phyloP scores from a whole-genome alignment of 2,329 filamentous ascomycete species.

The Fusarium pseudograminearum region DNA sequence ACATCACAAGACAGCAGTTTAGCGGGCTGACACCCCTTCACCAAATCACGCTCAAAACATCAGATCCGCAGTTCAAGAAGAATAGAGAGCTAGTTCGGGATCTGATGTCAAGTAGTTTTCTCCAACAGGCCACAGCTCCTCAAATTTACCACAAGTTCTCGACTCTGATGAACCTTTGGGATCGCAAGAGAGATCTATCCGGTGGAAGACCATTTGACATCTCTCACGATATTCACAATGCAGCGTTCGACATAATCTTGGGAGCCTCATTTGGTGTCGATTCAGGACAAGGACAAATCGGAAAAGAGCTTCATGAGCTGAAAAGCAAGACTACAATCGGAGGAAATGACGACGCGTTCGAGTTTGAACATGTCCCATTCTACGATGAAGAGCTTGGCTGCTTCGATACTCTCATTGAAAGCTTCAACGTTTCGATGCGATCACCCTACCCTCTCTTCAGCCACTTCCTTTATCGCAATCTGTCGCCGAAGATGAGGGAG shows the following conservation, averaged over 20 bases:
- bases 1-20: constrained; percentile 8
- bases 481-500: constrained; percentile 13
- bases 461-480: constrained; percentile 33
- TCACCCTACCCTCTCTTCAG: constrained; percentile 19
- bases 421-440: constrained; percentile 8
- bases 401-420: constrained; percentile 25
- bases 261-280: constrained; percentile 48
- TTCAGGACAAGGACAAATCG: background rate
- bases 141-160: constrained; percentile 49
- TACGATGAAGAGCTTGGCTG: constrained; percentile 12
- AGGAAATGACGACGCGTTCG: constrained; percentile 18
- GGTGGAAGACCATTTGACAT: constrained; percentile 49
- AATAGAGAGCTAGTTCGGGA: constrained; percentile 40
- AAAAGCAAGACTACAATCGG: constrained; percentile 1
- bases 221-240: constrained; percentile 47
- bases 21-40: constrained; percentile 1
- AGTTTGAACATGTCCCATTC: constrained; percentile 20
- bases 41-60: constrained; percentile 23
- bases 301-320: constrained; percentile 20
- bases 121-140: constrained; percentile 47
- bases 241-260: constrained; percentile 50
- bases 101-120: constrained; percentile 31
- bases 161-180: constrained; percentile 51
- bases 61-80: constrained; percentile 33
- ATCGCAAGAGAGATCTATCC: constrained; percentile 44